Base-by-base conservation (phyloP, 2,329 filamentous ascomycete genomes). In the Myriosclerotinia scirpicola region DNA sequence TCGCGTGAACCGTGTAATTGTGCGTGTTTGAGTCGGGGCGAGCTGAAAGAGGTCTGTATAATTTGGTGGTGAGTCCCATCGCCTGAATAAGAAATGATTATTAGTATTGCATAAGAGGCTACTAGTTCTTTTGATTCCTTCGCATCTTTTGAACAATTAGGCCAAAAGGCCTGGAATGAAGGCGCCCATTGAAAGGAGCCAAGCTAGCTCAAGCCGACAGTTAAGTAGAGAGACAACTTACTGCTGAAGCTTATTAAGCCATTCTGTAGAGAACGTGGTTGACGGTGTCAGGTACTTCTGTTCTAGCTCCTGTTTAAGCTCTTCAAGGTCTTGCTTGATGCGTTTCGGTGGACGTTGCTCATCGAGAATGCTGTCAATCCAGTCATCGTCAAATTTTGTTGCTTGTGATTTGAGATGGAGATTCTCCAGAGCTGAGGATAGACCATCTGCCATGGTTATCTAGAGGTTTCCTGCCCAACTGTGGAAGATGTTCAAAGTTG, bases 211-310 rank as follows among this genome's bases (percentile, higher is more conserved):
- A 26, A 26, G 26, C 26, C 26, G 26, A 26, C 26, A 26, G 26
- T 26, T 26, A 26, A 26, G 26, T 26, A 26, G 26, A 26, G 26
- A 26, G 34, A 26, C 73, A 12, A 60, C 79, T 67, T 78, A 87
- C 83, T 94, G 92, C 79, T 99, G 95, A 54, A 98, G 80, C 65
- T 86, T 85, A 77, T 97, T 93, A 67, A 99, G 85, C 93, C 95
- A 98, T 75, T 90, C 88, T 5, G 86, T 81, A 44, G 89, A 92
- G 80, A 99, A 97, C 2, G 85, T 84, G 6, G 87, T 84, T 1
- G 92, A 91, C 0, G 95, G 94, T 2, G 86, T 87, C 36, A 99
- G 81, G 74, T 94, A 95, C 56, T 90, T 87, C 65, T 84, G 75
- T 78, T 96, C 92, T 6, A 98, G 84, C 68, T 87, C 83, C 55